A percentile compares a stretch with the other conserved stretches of the same genome.
These are phyloP conservation scores for Triticum dicoccoides DNA, from an alignment of 176 grass and related monocot species.

Conservation along the genomic window DNA sequence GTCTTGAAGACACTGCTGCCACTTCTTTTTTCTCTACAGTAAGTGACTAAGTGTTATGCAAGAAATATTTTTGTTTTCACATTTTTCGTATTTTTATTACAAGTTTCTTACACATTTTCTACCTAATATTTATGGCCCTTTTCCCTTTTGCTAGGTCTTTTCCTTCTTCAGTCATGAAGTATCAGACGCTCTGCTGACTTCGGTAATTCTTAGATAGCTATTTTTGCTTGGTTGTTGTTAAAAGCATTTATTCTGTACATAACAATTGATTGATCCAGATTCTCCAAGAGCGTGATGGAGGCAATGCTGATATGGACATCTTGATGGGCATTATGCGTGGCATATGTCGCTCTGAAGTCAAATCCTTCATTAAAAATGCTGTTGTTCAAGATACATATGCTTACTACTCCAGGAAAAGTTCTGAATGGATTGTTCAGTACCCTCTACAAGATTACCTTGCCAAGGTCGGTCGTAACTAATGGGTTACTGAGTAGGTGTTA, in stretches of 20 bases:
- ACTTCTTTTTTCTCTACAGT: conserved; percentile 43
- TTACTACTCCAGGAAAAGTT: conserved; percentile 48
- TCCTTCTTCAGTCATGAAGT: conserved; percentile 40
- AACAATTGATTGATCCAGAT: conserved; percentile 44
- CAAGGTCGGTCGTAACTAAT: conserved; percentile 37
- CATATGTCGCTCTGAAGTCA: conserved; percentile 45
- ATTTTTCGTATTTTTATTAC: conserved; percentile 15
- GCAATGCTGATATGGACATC: conserved; percentile 16
- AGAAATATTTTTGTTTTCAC: not conserved
- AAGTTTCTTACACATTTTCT: conserved; percentile 12
- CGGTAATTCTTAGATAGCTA: conserved; percentile 31
- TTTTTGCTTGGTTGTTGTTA: conserved; percentile 3
- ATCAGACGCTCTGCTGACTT: conserved; percentile 41
- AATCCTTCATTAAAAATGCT: conserved; percentile 27
- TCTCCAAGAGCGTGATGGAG: conserved; percentile 51
- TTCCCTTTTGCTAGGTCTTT: conserved; percentile 47
- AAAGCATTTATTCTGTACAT: conserved; percentile 17
- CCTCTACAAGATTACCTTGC: conserved; percentile 49
- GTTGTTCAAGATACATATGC: conserved; percentile 41
- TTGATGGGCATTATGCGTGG: conserved; percentile 37
- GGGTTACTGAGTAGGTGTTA: not conserved
- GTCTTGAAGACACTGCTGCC: conserved; percentile 44
- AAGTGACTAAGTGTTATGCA: conserved; percentile 35
- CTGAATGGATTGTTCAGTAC: conserved; percentile 52
- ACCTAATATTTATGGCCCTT: conserved; percentile 6